Base-by-base conservation (phyloP, 208 protist species). In the Leishmania gerbilli region DNA sequence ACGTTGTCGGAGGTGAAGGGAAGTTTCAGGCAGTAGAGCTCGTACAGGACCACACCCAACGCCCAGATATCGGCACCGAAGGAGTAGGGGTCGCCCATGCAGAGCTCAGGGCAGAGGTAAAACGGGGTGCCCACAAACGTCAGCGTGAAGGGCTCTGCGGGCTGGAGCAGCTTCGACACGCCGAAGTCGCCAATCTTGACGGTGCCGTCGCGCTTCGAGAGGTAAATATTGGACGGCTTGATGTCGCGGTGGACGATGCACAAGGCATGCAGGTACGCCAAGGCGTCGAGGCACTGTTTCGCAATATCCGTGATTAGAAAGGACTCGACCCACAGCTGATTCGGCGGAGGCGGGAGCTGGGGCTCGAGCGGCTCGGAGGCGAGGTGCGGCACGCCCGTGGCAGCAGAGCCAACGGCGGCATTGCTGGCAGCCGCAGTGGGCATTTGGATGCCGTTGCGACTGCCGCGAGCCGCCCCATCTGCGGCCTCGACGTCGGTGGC, bases 51-150 rank as follows among this genome's bases (percentile, higher is more conserved):
- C 19, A 97, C 92, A 11, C 95, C 95, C 11, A 98, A 85, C 1
- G 94, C 90, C 95, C 95, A 98, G 3, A 98, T 74, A 77, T 98
- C 95, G 0, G 92, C 89, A 15, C 83, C 81, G 80, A 96, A 96
- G 47, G 92, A 94, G 88, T 98, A 98, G 34, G 84, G 78, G 71
- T 97, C 93, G 17, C 95, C 93, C 58, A 97, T 84, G 80, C 90
- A 96, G 45, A 98, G 86, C 86, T 98, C 94, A 56, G 95, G 95
- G 67, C 86, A 89, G 49, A 98, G 83, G 77, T 98, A 98, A 76
- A 96, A 98, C 51, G 95, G 95, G 15, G 95, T 98, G 2, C 95
- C 95, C 65, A 97, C 92, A 76, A 98, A 98, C 17, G 95, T 98
- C 11, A 81, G 76, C 9, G 93, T 82, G 74, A 91, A 91, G 42